A percentile compares a stretch with the other conserved stretches of the same genome.
Conservation (phyloP, 2,329 filamentous ascomycete species). For the Aspergillus sp. region DNA sequence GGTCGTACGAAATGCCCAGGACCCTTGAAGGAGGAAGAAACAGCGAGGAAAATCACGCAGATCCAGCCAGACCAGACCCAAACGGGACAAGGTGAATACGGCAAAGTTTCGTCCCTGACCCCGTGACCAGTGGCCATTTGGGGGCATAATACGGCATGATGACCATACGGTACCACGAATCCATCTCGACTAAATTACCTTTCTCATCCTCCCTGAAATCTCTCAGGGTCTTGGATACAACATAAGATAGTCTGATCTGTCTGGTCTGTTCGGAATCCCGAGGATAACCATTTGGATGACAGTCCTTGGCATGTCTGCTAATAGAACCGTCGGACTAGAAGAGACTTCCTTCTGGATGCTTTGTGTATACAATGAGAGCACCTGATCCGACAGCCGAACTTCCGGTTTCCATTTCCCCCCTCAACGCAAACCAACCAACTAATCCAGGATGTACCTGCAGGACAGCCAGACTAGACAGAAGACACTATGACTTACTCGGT, state of each 20-base stretch:
- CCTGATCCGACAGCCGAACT: background rate
- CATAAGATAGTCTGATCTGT: no score
- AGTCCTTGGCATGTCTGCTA: background rate
- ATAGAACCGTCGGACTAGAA: background rate
- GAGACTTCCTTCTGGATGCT: background rate
- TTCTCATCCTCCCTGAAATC: background rate
- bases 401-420: background rate
- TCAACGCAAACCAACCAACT: background rate
- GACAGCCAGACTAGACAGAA: no score
- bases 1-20: no score
- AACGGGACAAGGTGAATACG: background rate
- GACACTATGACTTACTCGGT: no score
- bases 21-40: no score
- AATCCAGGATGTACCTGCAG: background rate
- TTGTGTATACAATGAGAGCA: background rate
- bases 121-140: background rate
- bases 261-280: no score
- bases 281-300: no score
- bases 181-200: constrained; percentile 14
- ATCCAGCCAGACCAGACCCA: background rate
- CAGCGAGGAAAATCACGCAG: background rate
- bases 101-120: background rate
- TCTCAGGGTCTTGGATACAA: background rate
- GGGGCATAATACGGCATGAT: background rate
- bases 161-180: constrained; percentile 4